A percentile compares a stretch with the other conserved stretches of the same genome.
These are phyloP conservation scores for Zasmidium citrigriseum DNA, from an alignment of 2,329 filamentous ascomycete genomes.

Conservation along the genomic window DNA sequence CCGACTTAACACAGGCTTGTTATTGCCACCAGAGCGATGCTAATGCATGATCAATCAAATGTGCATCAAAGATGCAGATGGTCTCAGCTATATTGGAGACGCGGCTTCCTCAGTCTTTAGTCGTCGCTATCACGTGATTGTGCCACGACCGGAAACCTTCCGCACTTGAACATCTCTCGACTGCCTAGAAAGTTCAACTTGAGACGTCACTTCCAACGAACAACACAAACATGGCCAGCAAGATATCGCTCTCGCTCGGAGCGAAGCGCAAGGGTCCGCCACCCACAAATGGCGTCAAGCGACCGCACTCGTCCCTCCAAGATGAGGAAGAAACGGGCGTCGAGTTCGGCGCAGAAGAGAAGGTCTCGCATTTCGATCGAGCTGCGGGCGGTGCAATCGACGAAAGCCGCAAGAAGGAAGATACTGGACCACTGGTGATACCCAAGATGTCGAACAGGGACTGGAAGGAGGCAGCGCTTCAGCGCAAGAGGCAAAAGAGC, in stretches of 20 bases:
- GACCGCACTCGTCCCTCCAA: conserved; percentile 42
- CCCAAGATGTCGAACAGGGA: conserved; percentile 60
- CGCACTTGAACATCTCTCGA: no score
- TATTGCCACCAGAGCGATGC: neutral
- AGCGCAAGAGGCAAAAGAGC: conserved; percentile 55
- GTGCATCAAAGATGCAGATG: neutral
- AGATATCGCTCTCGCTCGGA: conserved; percentile 35
- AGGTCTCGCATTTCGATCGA: conserved; percentile 58
- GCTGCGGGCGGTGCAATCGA: conserved; percentile 52
- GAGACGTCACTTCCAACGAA: neutral
- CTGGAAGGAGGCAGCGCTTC: conserved; percentile 58
- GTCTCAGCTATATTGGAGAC: no score
- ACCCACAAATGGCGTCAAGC: conserved; percentile 42
- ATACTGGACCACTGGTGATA: conserved; percentile 57
- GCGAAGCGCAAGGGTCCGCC: conserved; percentile 27
- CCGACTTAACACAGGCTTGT: neutral
- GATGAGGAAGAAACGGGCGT: conserved; percentile 57
- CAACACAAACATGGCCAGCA: conserved; percentile 19
- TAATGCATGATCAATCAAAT: neutral
- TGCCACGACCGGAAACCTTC: conserved; percentile 3
- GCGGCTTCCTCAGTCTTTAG: neutral
- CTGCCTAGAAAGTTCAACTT: no score
- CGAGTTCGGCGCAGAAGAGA: conserved; percentile 43
- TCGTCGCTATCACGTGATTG: neutral
- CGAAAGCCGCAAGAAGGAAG: conserved; percentile 35